Conservation (phyloP, 495 filamentous ascomycete genomes). For the Lasiosphaeris hirsuta region DNA sequence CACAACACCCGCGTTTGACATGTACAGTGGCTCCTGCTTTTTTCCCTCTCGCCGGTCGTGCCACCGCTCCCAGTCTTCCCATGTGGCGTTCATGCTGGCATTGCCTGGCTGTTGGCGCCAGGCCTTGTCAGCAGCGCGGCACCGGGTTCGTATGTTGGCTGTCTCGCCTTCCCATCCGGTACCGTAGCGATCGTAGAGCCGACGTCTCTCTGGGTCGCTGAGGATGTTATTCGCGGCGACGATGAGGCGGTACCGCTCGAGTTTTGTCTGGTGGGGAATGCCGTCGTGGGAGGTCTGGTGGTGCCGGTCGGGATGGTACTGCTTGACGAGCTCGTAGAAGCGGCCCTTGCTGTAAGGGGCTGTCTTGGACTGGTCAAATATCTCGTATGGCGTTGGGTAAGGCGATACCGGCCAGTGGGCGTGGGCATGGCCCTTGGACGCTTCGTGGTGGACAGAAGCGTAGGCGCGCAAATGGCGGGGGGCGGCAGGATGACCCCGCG, state of each 20-base stretch:
- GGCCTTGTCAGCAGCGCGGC: conserved; percentile 40
- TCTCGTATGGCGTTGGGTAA: conserved; percentile 85
- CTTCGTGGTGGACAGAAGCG: conserved; percentile 20
- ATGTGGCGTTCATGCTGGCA: conserved; percentile 82
- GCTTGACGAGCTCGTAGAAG: conserved; percentile 88
- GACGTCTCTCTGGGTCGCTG: conserved; percentile 73
- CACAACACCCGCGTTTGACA: conserved; percentile 74
- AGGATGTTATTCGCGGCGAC: conserved; percentile 86
- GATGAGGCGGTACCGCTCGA: conserved; percentile 85
- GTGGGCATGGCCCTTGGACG: conserved; percentile 27
- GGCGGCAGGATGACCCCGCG: conserved; percentile 2
- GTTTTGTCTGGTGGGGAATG: conserved; percentile 53
- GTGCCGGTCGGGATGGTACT: conserved; percentile 87
- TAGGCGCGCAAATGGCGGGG: conserved; percentile 11
- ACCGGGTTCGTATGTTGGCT: conserved; percentile 33
- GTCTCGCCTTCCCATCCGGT: conserved; percentile 65
- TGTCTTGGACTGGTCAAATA: conserved; percentile 61
- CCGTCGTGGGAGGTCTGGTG: conserved; percentile 42
- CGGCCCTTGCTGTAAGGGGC: conserved; percentile 74
- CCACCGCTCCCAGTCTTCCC: conserved; percentile 98
- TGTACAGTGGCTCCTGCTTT: conserved; percentile 58
- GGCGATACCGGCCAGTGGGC: conserved; percentile 39
- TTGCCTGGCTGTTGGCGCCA: conserved; percentile 49
- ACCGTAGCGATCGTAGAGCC: conserved; percentile 78
- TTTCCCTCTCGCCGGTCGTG: conserved; percentile 52